Evolutionary conservation across 495 filamentous ascomycete species (phyloP).

Genomic region (Penicillium flavigenum): DNA sequence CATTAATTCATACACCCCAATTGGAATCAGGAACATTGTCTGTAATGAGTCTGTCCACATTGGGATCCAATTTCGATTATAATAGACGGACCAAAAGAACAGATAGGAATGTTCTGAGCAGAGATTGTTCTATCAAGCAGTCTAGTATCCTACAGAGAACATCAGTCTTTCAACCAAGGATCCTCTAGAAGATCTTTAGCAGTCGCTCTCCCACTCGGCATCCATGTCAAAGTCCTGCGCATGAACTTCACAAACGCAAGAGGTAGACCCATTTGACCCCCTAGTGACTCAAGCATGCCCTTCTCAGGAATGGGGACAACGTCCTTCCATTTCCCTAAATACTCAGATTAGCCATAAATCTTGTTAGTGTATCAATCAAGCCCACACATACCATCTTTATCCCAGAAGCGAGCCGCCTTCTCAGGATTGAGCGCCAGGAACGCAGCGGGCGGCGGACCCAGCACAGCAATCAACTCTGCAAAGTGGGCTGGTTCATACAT

Average conservation of each 20-base stretch:
- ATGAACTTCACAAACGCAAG: slow-evolving; percentile 36
- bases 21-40: neutral
- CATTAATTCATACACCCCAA: neutral
- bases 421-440: slow-evolving; percentile 32
- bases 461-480: slow-evolving; percentile 40
- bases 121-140: neutral
- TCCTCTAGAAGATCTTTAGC: slow-evolving; percentile 40
- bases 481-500: slow-evolving; percentile 45
- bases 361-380: neutral
- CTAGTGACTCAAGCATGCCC: slow-evolving; percentile 28
- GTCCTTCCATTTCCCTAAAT: slow-evolving; percentile 24
- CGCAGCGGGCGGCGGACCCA: slow-evolving; percentile 43
- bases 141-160: neutral
- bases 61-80: neutral
- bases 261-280: slow-evolving; percentile 29
- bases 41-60: neutral
- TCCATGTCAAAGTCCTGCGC: slow-evolving; percentile 36
- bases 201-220: slow-evolving; percentile 37
- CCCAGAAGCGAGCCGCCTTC: slow-evolving; percentile 29
- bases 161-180: slow-evolving; percentile 26
- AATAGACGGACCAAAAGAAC: neutral
- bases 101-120: neutral
- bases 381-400: slow-evolving; percentile 23
- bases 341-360: neutral
- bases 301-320: slow-evolving; percentile 28